Evolutionary conservation across 2,329 filamentous ascomycete species (phyloP), one percentile per base, ranked within the genome.

Genomic region (Madurella fahalii): DNA sequence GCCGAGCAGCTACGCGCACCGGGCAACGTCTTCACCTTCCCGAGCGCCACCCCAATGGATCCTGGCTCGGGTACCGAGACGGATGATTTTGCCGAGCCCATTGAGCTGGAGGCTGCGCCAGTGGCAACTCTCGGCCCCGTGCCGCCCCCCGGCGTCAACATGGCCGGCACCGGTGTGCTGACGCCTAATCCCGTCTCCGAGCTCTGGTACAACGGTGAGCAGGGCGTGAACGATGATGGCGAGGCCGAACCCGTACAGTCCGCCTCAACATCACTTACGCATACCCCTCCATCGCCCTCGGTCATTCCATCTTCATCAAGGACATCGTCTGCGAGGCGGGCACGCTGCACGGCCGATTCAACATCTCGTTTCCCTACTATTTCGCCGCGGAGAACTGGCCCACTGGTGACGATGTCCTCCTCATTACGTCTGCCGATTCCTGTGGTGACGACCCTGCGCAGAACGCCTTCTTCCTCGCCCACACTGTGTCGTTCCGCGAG

Each of bases 301-400:
- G 47, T n/a, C 50, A 53, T 37, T 47, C 50, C 42, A 52, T 53
- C 43, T 53, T 40, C 43, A 40, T 53, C 37, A 41, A 13, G n/a
- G 50, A 53, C n/a, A 37, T 53, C 3, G 43, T 41, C 17, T 53
- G 50, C 25, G 43, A 47, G n/a, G n/a, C 42, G 4, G 50, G 50
- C 37, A 42, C 43, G 12, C 44, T 53, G 13, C 50, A 46, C 15
- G 50, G 40, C 43, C 41, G 42, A 34, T 53, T 53, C 25, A 53
- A 53, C 43, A 41, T 25, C 8, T 46, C 50, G 5, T 45, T 40
- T n/a, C 41, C 50, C 50, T 53, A 47, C 37, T 45, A 39, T 34
- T 53, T 40, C 31, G 43, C 50, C 37, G 42, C 47, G 43, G 43
- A 37, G 31, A 42, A 31, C 9, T 53, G 50, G 50, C 43, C 44